Conservation (phyloP, 805 yeast species). For the Zygosaccharomyces siamensis region DNA sequence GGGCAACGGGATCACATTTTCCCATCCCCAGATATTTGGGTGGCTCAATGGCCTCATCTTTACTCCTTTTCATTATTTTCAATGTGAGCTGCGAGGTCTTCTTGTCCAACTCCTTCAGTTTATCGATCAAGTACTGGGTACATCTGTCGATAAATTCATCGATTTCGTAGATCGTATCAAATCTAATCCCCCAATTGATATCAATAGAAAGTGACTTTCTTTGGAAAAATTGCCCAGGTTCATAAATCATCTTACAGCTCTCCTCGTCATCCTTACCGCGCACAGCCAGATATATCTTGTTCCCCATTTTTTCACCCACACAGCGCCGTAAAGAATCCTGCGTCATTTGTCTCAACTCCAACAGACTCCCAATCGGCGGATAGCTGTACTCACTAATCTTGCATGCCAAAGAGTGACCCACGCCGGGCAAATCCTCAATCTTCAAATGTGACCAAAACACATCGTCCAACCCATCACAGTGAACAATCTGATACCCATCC, state of each 20-base stretch:
- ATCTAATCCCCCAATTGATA: slow-evolving; percentile 86
- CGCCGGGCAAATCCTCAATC: slow-evolving; percentile 53
- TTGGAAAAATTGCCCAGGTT: slow-evolving; percentile 44
- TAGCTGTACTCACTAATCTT: slow-evolving; percentile 37
- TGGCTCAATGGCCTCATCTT: slow-evolving; percentile 67
- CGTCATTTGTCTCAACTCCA: slow-evolving; percentile 5
- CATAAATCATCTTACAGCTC: slow-evolving; percentile 45
- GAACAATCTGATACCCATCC: slow-evolving; percentile 49
- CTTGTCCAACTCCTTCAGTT: slow-evolving; percentile 46
- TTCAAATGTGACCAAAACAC: slow-evolving; percentile 26
- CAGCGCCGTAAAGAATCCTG: slow-evolving; percentile 25
- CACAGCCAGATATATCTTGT: slow-evolving; percentile 52
- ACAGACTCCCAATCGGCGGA: neutral
- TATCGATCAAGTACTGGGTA: slow-evolving; percentile 51
- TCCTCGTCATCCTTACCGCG: slow-evolving; percentile 65
- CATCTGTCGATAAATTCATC: slow-evolving; percentile 57
- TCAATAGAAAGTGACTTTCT: slow-evolving; percentile 83
- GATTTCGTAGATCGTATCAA: slow-evolving; percentile 54
- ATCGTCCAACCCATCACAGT: slow-evolving; percentile 35
- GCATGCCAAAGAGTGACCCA: slow-evolving; percentile 48
- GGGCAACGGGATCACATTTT: slow-evolving; percentile 57
- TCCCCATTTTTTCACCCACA: slow-evolving; percentile 70
- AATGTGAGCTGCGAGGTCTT: slow-evolving; percentile 57
- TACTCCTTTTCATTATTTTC: slow-evolving; percentile 59
- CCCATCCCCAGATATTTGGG: slow-evolving; percentile 86